phyloP scores from a whole-genome alignment of 768 basidiomycete species.

The Kwoniella heveanensis region DNA sequence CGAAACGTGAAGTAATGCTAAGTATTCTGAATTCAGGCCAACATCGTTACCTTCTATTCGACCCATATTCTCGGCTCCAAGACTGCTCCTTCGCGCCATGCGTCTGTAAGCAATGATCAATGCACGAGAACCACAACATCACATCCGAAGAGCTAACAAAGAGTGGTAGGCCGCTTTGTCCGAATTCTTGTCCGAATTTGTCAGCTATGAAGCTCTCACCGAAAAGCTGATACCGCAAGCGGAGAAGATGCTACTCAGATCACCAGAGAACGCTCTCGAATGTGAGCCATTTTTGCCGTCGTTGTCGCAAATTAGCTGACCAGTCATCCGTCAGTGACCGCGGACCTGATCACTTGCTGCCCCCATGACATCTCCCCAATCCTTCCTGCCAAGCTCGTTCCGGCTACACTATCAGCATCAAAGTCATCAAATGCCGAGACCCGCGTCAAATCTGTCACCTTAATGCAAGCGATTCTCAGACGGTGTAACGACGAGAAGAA shows the following conservation, averaged over 20 bases:
- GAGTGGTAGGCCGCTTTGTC: constrained; percentile 54
- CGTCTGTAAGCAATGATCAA: constrained; percentile 56
- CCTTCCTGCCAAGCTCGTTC: constrained; percentile 65
- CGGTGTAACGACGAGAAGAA: constrained; percentile 54
- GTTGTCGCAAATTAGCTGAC: constrained; percentile 1
- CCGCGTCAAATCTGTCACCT: constrained; percentile 62
- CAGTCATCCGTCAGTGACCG: constrained; percentile 59
- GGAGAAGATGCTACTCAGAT: constrained; percentile 77
- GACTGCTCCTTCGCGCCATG: constrained; percentile 64
- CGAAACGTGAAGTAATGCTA: constrained; percentile 54
- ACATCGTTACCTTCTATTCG: constrained; percentile 66
- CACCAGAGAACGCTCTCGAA: constrained; percentile 74
- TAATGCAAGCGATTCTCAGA: constrained; percentile 62
- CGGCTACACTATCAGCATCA: constrained; percentile 48
- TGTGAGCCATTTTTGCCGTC: constrained; percentile 58
- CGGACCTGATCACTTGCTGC: constrained; percentile 65
- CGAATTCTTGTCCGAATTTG: constrained; percentile 65
- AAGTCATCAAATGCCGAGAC: constrained; percentile 68
- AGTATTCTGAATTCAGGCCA: constrained; percentile 57
- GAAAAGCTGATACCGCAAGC: constrained; percentile 67
- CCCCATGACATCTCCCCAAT: constrained; percentile 64
- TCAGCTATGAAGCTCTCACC: constrained; percentile 63
- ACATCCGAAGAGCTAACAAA: constrained; percentile 54
- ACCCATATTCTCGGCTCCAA: constrained; percentile 70
- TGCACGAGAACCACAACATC: background rate